phyloP scores from a whole-genome alignment of 441 rosid genomes.

The Dalechampia spathulata region DNA sequence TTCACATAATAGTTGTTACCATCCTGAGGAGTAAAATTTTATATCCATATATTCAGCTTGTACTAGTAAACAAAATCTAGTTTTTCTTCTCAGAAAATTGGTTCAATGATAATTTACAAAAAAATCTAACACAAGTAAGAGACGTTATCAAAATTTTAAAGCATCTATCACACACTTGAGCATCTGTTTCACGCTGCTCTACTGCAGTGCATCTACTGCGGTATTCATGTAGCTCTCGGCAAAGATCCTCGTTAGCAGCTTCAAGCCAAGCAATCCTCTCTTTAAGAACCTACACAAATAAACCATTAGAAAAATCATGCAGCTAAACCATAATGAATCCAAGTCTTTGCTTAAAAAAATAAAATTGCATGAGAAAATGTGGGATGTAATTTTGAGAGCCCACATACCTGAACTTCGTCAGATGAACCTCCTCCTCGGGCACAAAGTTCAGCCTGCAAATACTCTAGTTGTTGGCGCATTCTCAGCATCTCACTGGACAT shows the following conservation, averaged over 20 bases:
- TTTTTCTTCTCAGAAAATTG: not conserved
- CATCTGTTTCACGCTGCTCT: constrained; percentile 63
- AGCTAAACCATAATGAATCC: not conserved
- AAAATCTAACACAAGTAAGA: not conserved
- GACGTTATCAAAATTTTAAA: constrained; percentile 7
- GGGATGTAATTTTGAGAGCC: constrained; percentile 9
- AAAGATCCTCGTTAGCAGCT: constrained; percentile 87
- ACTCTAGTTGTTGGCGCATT: constrained; percentile 94
- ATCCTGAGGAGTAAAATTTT: constrained; percentile 41
- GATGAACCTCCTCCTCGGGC: constrained; percentile 81
- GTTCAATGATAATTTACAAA: not conserved
- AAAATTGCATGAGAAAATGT: not conserved
- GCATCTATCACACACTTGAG: constrained; percentile 45
- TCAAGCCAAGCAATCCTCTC: constrained; percentile 94
- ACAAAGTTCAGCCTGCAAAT: constrained; percentile 93
- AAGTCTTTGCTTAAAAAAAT: no score
- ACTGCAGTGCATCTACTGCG: constrained; percentile 55
- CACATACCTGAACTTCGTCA: constrained; percentile 72
- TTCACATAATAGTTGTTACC: constrained; percentile 51
- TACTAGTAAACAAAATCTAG: not conserved
- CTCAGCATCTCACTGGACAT: constrained; percentile 90
- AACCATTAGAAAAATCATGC: constrained; percentile 5
- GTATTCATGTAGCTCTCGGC: constrained; percentile 84
- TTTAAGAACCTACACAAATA: constrained; percentile 55
- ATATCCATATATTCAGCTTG: constrained; percentile 10